phyloP scores from a whole-genome alignment of 1,139 yeast species.

The Geotrichum australiense region DNA sequence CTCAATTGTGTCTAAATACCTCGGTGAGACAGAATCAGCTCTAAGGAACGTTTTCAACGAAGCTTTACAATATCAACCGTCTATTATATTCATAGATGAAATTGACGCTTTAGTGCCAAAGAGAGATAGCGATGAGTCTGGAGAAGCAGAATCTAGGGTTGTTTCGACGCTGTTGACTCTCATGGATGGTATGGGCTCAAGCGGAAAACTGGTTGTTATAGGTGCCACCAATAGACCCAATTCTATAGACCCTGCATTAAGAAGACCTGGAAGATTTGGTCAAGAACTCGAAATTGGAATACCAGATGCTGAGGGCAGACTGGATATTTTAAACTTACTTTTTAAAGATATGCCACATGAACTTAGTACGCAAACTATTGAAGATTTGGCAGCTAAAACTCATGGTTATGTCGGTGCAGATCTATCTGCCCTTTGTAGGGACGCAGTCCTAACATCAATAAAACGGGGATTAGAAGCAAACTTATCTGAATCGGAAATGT shows the following conservation, averaged over 20 bases:
- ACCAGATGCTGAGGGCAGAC: constrained; percentile 92
- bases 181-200: constrained; percentile 81
- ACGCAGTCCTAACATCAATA: constrained; percentile 80
- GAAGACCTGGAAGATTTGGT: constrained; percentile 98
- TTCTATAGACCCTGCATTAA: constrained; percentile 95
- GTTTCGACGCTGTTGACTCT: constrained; percentile 81
- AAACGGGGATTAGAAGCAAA: constrained; percentile 45
- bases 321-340: constrained; percentile 67
- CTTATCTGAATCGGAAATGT: constrained; percentile 36
- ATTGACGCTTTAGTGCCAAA: constrained; percentile 86
- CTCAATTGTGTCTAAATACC: constrained; percentile 80
- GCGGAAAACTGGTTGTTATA: constrained; percentile 64
- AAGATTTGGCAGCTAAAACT: constrained; percentile 60
- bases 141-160: constrained; percentile 82
- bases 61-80: constrained; percentile 77
- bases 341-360: constrained; percentile 60
- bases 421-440: constrained; percentile 77
- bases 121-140: constrained; percentile 76
- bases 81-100: constrained; percentile 84
- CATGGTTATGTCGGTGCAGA: constrained; percentile 99
- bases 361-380: constrained; percentile 48
- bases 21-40: constrained; percentile 89
- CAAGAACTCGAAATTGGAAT: constrained; percentile 98
- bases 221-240: constrained; percentile 97
- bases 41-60: constrained; percentile 76